Evolutionary conservation across 2,329 filamentous ascomycete genomes (phyloP).

Genomic region (Chaetomiaceae sp.): DNA sequence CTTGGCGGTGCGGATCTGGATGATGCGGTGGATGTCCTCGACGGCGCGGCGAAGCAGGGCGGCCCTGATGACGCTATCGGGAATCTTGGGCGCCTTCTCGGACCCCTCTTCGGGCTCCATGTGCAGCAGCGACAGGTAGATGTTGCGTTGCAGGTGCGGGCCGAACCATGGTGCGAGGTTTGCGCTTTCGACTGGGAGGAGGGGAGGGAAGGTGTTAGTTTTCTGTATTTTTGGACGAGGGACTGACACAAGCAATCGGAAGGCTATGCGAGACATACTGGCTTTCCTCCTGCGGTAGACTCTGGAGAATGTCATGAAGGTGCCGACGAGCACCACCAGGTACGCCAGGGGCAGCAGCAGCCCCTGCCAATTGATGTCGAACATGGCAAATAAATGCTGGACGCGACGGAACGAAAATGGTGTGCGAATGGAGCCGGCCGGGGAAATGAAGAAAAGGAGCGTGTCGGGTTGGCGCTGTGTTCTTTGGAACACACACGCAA

Average conservation of each 20-base stretch:
- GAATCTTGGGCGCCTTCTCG: conserved; percentile 65
- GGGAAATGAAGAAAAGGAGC: neutral
- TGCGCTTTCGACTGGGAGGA: conserved; percentile 61
- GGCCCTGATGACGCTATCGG: conserved; percentile 80
- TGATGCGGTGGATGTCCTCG: conserved; percentile 88
- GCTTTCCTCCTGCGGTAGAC: conserved; percentile 92
- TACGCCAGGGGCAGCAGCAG: conserved; percentile 86
- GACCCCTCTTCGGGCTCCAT: conserved; percentile 57
- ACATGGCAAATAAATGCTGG: conserved; percentile 33
- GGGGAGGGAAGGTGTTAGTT: conserved; percentile 24
- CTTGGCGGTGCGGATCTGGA: conserved; percentile 84
- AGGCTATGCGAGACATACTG: conserved; percentile 44
- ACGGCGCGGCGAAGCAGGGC: conserved; percentile 83
- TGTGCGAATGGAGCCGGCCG: neutral
- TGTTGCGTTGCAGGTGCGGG: conserved; percentile 82
- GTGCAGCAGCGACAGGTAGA: conserved; percentile 90
- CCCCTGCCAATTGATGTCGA: conserved; percentile 71
- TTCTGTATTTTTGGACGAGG: neutral
- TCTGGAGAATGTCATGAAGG: conserved; percentile 84
- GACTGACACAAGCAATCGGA: too few relatives aligned
- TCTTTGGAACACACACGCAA: neutral
- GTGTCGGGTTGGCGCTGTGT: conserved; percentile 2
- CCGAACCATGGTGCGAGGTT: conserved; percentile 94
- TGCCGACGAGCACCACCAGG: conserved; percentile 78
- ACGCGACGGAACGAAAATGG: neutral